Evolutionary conservation across 768 basidiomycete genomes (phyloP).

Genomic region (Amanita inopinata): DNA sequence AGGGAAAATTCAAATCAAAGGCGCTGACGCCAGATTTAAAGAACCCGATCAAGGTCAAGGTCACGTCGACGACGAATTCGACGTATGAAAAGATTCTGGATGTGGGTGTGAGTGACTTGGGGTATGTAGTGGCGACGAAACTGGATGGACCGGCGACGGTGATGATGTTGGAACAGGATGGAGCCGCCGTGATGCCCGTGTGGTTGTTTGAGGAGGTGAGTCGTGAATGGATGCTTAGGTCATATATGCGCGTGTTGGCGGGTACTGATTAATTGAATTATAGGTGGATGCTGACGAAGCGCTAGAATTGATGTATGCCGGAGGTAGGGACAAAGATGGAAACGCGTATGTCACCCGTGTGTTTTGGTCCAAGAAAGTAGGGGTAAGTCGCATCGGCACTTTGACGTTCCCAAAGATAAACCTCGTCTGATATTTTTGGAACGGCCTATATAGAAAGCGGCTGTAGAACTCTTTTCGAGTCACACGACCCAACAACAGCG

Average conservation of each 20-base stretch:
- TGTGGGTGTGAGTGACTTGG: constrained; percentile 44
- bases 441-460: constrained; percentile 36
- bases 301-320: constrained; percentile 45
- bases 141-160: constrained; percentile 49
- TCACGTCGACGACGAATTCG: not conserved
- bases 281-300: constrained; percentile 33
- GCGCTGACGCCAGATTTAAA: constrained; percentile 14
- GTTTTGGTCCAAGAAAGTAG: constrained; percentile 50
- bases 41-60: not conserved
- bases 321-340: constrained; percentile 41
- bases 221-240: not conserved
- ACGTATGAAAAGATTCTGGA: constrained; percentile 49
- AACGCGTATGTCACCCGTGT: constrained; percentile 49
- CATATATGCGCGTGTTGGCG: not conserved
- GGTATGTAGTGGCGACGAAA: constrained; percentile 50
- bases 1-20: constrained; percentile 38
- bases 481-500: constrained; percentile 39
- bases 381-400: constrained; percentile 37
- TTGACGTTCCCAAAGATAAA: not conserved
- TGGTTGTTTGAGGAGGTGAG: constrained; percentile 1
- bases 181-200: constrained; percentile 12
- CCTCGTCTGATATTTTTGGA: constrained; percentile 2
- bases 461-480: constrained; percentile 43
- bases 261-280: too few relatives aligned
- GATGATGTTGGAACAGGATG: constrained; percentile 37